These are phyloP conservation scores for Hemisphaericaspora lyxosophila DNA, from an alignment of 1,139 yeast species.

Conservation along the genomic window DNA sequence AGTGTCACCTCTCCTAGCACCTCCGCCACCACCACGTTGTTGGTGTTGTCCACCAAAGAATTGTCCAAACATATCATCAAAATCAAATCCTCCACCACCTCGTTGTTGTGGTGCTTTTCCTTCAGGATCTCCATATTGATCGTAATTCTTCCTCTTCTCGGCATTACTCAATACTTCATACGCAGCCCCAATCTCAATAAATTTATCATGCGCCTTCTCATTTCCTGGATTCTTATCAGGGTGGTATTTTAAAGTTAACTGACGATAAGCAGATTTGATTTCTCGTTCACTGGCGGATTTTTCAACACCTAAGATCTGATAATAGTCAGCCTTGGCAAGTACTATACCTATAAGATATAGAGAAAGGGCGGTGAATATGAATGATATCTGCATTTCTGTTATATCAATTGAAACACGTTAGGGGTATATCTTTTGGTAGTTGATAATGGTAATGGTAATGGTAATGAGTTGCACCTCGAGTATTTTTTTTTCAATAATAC, in stretches of 20 bases:
- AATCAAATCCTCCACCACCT: constrained; percentile 64
- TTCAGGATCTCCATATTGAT: constrained; percentile 82
- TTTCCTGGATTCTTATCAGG: constrained; percentile 85
- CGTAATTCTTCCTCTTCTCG: constrained; percentile 72
- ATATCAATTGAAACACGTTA: too few relatives aligned
- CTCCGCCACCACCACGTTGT: constrained; percentile 23
- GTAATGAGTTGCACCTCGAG: too few relatives aligned
- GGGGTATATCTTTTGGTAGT: too few relatives aligned
- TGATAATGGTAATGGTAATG: too few relatives aligned
- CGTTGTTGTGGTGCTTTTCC: constrained; percentile 45
- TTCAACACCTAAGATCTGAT: constrained; percentile 61
- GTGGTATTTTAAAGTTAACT: constrained; percentile 81
- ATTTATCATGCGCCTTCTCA: constrained; percentile 80
- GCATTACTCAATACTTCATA: constrained; percentile 82
- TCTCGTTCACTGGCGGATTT: constrained; percentile 74
- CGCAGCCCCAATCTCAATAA: constrained; percentile 90
- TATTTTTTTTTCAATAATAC: too few relatives aligned
- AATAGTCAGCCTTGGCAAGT: constrained; percentile 24
- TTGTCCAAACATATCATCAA: constrained; percentile 70
- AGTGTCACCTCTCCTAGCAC: constrained; percentile 64
- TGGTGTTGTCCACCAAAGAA: constrained; percentile 31
- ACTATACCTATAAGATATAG: constrained; percentile 9
- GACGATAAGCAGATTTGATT: constrained; percentile 83
- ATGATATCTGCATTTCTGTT: constrained; percentile 4
- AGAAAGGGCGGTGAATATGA: constrained; percentile 10